Evolutionary conservation across 371 early-diverging fungal genomes (phyloP).

Genomic region (Mucor lusitanicus): DNA sequence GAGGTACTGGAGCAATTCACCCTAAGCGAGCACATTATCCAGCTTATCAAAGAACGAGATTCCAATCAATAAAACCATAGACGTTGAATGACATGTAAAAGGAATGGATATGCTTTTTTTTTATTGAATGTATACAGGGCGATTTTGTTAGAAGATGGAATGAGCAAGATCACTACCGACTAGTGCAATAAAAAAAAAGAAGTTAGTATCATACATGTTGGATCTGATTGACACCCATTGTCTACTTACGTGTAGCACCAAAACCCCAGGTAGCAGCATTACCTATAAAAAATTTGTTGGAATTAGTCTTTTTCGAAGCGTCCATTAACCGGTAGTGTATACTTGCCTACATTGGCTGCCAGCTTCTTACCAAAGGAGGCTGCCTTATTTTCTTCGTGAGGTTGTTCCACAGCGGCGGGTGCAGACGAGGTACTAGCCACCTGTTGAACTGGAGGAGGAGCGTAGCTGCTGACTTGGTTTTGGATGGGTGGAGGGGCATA

Average conservation of each 20-base stretch:
- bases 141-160: constrained; percentile 33
- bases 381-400: constrained; percentile 23
- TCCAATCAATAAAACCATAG: neutral
- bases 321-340: too few species aligned
- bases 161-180: constrained; percentile 35
- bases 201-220: neutral
- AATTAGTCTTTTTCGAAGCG: too few species aligned
- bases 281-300: constrained; percentile 17
- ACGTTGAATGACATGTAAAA: neutral
- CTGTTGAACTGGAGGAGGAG: constrained; percentile 17
- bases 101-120: neutral
- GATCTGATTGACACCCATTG: neutral
- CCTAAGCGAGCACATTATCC: constrained; percentile 7
- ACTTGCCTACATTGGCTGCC: constrained; percentile 12
- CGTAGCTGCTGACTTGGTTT: constrained; percentile 2
- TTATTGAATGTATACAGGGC: neutral
- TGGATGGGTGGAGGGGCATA: constrained; percentile 18
- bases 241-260: constrained; percentile 43
- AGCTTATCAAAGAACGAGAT: constrained; percentile 10
- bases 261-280: constrained; percentile 48
- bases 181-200: constrained; percentile 8
- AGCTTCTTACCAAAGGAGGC: constrained; percentile 26
- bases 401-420: constrained; percentile 14
- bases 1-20: constrained; percentile 11
- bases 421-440: constrained; percentile 11